Evolutionary conservation across 2,329 filamentous ascomycete species (phyloP).

Genomic region (Cryphonectria radicalis): DNA sequence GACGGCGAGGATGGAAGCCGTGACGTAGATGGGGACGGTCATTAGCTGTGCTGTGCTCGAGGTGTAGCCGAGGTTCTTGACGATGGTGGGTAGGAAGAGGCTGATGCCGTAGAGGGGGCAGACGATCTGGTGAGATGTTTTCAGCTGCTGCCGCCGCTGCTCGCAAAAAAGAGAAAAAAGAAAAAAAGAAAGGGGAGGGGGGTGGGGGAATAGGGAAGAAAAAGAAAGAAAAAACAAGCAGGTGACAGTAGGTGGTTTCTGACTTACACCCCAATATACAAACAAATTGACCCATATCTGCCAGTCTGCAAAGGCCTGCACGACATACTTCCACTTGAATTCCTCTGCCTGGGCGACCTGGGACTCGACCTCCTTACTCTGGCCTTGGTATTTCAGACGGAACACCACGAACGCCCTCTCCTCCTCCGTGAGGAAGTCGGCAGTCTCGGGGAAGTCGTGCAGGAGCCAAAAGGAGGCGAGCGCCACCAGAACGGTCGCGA

Average conservation of each 20-base stretch:
- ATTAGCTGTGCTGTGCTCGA: constrained; percentile 66
- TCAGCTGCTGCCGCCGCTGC: background rate
- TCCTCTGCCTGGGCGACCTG: constrained; percentile 68
- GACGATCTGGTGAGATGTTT: constrained; percentile 45
- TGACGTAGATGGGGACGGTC: constrained; percentile 64
- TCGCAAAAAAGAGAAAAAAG: too few relatives aligned
- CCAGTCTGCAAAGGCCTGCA: constrained; percentile 76
- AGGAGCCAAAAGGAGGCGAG: constrained; percentile 69
- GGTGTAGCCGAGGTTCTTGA: constrained; percentile 61
- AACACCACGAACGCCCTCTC: constrained; percentile 74
- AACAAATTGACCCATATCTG: constrained; percentile 70
- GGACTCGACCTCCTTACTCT: constrained; percentile 44
- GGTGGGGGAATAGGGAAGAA: constrained; percentile 30
- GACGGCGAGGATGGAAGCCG: constrained; percentile 64
- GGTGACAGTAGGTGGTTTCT: constrained; percentile 35
- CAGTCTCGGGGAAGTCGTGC: constrained; percentile 81
- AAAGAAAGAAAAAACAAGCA: constrained; percentile 35
- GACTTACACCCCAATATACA: constrained; percentile 66
- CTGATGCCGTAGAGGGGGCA: constrained; percentile 62
- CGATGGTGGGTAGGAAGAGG: constrained; percentile 67
- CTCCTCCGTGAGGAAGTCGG: constrained; percentile 71
- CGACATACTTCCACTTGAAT: constrained; percentile 76
- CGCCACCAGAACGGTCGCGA: constrained; percentile 55
- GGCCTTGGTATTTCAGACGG: constrained; percentile 63
- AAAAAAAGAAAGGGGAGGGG: too few relatives aligned